Conservation (phyloP, 805 yeast genomes). For the Ogataea pini region DNA sequence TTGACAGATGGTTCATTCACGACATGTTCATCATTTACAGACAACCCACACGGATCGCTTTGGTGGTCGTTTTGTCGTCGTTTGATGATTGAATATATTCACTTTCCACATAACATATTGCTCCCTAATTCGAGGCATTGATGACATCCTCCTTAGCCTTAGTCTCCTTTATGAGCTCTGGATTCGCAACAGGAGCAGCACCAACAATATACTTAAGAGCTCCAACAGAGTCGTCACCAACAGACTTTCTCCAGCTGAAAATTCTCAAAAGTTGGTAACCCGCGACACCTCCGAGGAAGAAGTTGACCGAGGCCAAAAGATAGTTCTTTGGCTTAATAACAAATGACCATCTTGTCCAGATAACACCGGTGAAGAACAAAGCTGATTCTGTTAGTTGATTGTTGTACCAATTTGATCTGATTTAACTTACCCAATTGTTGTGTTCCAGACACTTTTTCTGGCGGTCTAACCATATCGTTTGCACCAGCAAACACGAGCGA, state of each 20-base stretch:
- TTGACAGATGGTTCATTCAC: too few relatives aligned
- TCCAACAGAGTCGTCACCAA: constrained; percentile 64
- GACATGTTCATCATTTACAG: too few relatives aligned
- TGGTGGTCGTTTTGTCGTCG: too few relatives aligned
- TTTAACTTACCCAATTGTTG: constrained; percentile 61
- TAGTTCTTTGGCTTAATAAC: constrained; percentile 87
- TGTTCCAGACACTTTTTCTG: constrained; percentile 86
- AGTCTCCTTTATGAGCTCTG: constrained; percentile 5
- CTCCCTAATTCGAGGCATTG: constrained; percentile 4
- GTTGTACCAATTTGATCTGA: too few relatives aligned
- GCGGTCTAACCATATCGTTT: constrained; percentile 85
- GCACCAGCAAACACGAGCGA: constrained; percentile 88
- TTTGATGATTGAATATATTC: too few relatives aligned
- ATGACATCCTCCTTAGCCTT: constrained; percentile 8
- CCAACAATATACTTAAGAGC: constrained; percentile 58
- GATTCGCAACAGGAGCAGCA: constrained; percentile 37
- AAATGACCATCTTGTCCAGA: constrained; percentile 98
- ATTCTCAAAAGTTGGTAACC: constrained; percentile 79
- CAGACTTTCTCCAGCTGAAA: constrained; percentile 57
- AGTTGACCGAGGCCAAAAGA: constrained; percentile 88
- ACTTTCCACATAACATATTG: too few relatives aligned
- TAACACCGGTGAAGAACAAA: constrained; percentile 84
- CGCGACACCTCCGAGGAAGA: constrained; percentile 89
- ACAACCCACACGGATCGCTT: too few relatives aligned
- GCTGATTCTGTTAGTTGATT: too few relatives aligned